phyloP scores from a whole-genome alignment of 1,139 yeast genomes.

The Protomyces inouyei region DNA sequence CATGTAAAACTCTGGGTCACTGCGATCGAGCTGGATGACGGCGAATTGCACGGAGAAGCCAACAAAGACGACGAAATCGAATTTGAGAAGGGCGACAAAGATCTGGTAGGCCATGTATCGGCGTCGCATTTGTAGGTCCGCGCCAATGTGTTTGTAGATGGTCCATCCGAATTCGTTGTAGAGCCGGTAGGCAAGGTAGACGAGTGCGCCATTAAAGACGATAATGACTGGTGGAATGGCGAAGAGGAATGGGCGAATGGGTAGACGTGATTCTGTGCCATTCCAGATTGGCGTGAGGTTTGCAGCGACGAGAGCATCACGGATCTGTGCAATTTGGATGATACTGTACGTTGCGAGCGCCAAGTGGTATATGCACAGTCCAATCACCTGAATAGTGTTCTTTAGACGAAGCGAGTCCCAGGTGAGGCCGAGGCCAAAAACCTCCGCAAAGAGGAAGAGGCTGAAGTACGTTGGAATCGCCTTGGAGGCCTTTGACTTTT shows the following conservation, averaged over 20 bases:
- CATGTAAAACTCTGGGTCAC: constrained; percentile 49
- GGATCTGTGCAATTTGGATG: constrained; percentile 49
- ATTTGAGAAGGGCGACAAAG: constrained; percentile 33
- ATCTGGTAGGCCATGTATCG: constrained; percentile 46
- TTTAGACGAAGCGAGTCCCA: constrained; percentile 46
- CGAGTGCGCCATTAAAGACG: constrained; percentile 43
- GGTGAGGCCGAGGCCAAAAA: constrained; percentile 45
- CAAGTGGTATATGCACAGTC: constrained; percentile 47
- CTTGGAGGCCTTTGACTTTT: constrained; percentile 34
- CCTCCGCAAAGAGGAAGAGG: constrained; percentile 47
- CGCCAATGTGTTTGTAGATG: constrained; percentile 51
- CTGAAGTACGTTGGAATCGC: constrained; percentile 43
- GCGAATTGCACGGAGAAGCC: constrained; percentile 54
- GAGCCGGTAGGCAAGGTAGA: constrained; percentile 40
- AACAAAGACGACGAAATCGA: constrained; percentile 38
- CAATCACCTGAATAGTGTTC: constrained; percentile 44
- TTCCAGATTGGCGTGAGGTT: background rate
- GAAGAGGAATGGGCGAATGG: constrained; percentile 43
- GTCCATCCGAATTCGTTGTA: constrained; percentile 50
- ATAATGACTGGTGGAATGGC: constrained; percentile 49
- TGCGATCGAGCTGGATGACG: constrained; percentile 47
- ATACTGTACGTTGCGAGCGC: constrained; percentile 52
- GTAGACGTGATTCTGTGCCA: constrained; percentile 31
- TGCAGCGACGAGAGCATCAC: constrained; percentile 1
- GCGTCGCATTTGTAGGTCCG: constrained; percentile 45